phyloP scores from a whole-genome alignment of 768 basidiomycete genomes.

The Tylopilus cervinicoccineus region DNA sequence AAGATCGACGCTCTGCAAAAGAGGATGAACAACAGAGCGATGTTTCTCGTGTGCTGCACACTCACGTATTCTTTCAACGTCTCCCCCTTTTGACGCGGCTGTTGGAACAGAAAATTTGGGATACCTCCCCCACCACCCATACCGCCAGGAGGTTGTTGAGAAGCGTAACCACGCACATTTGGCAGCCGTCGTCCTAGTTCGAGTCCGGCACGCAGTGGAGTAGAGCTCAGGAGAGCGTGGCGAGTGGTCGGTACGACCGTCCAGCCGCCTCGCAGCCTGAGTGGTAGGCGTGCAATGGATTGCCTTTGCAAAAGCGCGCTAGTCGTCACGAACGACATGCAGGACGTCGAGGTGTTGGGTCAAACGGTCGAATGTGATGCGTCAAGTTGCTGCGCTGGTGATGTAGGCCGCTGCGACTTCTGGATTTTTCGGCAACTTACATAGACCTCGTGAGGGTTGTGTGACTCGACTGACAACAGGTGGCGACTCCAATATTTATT shows the following conservation, averaged over 20 bases:
- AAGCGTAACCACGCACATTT: conserved; percentile 40
- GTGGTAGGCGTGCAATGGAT: conserved; percentile 11
- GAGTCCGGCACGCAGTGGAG: not conserved
- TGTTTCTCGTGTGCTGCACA: conserved; percentile 15
- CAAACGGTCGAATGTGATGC: too few relatives aligned
- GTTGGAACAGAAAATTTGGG: conserved; percentile 54
- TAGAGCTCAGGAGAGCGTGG: not conserved
- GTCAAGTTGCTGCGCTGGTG: too few relatives aligned
- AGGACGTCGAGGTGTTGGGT: not conserved
- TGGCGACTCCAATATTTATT: too few relatives aligned
- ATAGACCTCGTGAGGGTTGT: too few relatives aligned
- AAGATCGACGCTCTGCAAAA: conserved; percentile 69
- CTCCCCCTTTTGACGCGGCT: conserved; percentile 74
- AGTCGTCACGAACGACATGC: conserved; percentile 10
- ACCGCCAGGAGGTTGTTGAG: conserved; percentile 41
- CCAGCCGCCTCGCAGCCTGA: conserved; percentile 20
- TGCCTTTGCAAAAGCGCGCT: not conserved
- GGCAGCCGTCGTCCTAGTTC: not conserved
- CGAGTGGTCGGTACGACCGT: conserved; percentile 8
- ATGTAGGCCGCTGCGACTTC: too few relatives aligned
- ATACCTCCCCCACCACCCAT: conserved; percentile 38
- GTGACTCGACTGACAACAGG: too few relatives aligned
- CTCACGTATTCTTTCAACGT: conserved; percentile 77
- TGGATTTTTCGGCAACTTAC: too few relatives aligned
- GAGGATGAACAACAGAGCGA: not conserved